phyloP scores from a whole-genome alignment of 148 eudicot genomes.

The Rhododendron molle region DNA sequence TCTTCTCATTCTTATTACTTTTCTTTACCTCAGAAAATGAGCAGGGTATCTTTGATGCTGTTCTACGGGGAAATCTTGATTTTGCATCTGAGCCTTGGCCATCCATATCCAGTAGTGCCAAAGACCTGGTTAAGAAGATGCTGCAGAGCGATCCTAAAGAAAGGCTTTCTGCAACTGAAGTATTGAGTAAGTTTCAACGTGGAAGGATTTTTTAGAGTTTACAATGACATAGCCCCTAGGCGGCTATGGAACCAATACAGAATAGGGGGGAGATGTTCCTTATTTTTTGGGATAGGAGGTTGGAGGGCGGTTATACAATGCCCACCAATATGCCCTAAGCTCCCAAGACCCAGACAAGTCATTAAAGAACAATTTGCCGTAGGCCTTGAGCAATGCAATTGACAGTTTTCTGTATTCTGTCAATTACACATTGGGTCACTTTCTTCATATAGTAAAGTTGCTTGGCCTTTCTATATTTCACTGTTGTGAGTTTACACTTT shows the following conservation, averaged over 20 bases:
- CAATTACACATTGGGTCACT: not conserved
- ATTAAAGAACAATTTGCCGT: not conserved
- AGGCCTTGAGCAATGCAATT: not conserved
- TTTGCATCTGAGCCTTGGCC: constrained; percentile 95
- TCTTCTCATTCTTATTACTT: constrained; percentile 2
- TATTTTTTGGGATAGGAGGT: not conserved
- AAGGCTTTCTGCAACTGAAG: constrained; percentile 79
- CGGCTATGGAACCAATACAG: not conserved
- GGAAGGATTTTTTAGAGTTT: not conserved
- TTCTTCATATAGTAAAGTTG: not conserved
- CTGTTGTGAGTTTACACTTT: not conserved
- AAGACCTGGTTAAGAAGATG: constrained; percentile 94
- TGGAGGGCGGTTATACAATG: not conserved
- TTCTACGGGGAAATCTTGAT: constrained; percentile 81
- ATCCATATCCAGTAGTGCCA: constrained; percentile 84
- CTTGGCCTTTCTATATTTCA: not conserved
- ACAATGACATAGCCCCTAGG: not conserved
- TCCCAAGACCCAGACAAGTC: not conserved
- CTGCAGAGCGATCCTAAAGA: constrained; percentile 74
- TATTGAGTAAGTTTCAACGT: constrained; percentile 56
- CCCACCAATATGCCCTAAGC: not conserved
- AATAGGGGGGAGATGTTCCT: not conserved
- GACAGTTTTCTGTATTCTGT: not conserved
- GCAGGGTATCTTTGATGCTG: constrained; percentile 81
- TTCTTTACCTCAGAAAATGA: constrained; percentile 62